Evolutionary conservation across 768 basidiomycete genomes (phyloP), one percentile per base, ranked within the genome.

Genomic region (Boletus barrowsii): DNA sequence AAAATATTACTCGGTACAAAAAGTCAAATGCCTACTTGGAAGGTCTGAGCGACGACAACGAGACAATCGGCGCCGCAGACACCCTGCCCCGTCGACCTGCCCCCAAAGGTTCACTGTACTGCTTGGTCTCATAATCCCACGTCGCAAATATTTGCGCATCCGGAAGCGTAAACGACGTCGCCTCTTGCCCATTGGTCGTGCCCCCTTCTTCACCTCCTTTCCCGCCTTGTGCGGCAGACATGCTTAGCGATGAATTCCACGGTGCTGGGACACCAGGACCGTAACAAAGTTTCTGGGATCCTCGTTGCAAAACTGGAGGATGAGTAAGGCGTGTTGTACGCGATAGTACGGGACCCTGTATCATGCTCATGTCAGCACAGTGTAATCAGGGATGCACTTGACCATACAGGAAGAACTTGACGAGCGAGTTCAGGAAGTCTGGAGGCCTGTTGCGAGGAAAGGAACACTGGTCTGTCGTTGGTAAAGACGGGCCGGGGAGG

Each of bases 391-490:
- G 30, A 26, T 42, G 10, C 20, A 26, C 39, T 46, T 24, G 33
- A 53, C 76, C 85, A 56, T 66, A 90, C 88, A 35, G 87, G 81
- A 46, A 92, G 80, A 10, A 87, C 79, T 56, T 78, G 75, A 24
- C 84, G 76, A 10, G 88, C 82, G 43, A 92, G 73, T 48, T 84
- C 81, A 8, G 87, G 87, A 43, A 90, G 75, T 51, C 86, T 74
- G 13, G 84, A 84, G 2, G 74, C 73, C 58, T 88, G 86, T 50
- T 85, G 79, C 51, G 81, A 83, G 20, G 85, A 75, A 24, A 85
- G 76, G 2, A 88, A 86, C 3, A 84, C 77, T 26, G 93, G 72
- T 42, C 82, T 78, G 54, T 80, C 78, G 51, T 72, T 70, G 30
- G 70, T 67, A 33, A 81, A 78, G 43, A 77, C 67, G 6, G 75